These are phyloP conservation scores for Boletus albobrunnescens DNA, from an alignment of 1,284 basidiomycete genomes.

Conservation along the genomic window DNA sequence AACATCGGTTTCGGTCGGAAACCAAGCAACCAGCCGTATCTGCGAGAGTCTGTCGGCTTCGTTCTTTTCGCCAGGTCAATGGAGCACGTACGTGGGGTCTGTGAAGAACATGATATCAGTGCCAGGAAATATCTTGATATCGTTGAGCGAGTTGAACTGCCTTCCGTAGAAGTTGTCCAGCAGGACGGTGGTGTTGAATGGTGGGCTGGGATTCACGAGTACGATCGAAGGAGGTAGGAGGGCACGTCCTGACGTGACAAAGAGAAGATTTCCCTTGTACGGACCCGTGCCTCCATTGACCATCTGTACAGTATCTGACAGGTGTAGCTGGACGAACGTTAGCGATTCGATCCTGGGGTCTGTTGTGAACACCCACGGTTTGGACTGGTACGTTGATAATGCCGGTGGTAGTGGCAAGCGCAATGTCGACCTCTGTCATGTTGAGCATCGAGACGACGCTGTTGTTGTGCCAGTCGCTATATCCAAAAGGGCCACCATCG, in stretches of 20 bases:
- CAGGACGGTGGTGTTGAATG: conserved; percentile 59
- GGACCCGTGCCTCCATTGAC: conserved; percentile 75
- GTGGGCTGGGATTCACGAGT: conserved; percentile 59
- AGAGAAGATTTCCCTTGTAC: conserved; percentile 57
- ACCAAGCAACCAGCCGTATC: conserved; percentile 59
- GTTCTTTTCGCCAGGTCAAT: not conserved
- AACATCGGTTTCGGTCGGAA: conserved; percentile 64
- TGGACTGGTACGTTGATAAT: conserved; percentile 53
- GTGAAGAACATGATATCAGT: conserved; percentile 66
- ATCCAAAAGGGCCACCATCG: conserved; percentile 41
- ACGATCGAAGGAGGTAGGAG: conserved; percentile 60
- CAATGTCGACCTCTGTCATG: conserved; percentile 42
- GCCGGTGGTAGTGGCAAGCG: conserved; percentile 31
- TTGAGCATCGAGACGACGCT: conserved; percentile 45
- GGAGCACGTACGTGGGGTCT: conserved; percentile 50
- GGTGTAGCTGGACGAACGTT: conserved; percentile 38
- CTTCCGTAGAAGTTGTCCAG: conserved; percentile 71
- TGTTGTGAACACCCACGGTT: conserved; percentile 37
- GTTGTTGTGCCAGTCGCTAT: conserved; percentile 43
- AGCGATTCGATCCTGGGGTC: not conserved
- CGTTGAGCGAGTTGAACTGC: conserved; percentile 81
- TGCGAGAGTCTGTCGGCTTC: conserved; percentile 22
- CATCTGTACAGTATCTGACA: conserved; percentile 55
- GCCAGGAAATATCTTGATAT: conserved; percentile 68
- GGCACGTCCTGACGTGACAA: conserved; percentile 67